These are phyloP conservation scores for Apiotrichum akiyoshidainum DNA, from an alignment of 1,284 basidiomycete genomes.

Conservation along the genomic window DNA sequence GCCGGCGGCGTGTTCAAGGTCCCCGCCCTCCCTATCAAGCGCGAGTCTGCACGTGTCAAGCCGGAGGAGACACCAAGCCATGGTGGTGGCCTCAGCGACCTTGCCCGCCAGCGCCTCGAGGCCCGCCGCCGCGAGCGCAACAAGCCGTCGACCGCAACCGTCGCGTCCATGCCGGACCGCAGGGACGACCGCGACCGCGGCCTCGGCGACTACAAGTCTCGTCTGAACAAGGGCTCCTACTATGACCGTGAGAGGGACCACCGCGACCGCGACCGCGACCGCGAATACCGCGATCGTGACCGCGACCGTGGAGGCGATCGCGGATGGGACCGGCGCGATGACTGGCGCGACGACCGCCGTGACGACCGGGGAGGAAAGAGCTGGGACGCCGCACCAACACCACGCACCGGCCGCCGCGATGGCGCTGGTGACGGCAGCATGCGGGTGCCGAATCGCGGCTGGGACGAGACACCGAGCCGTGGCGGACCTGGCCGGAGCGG, in stretches of 20 bases:
- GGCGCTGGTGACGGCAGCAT: conserved; percentile 68
- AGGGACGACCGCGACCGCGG: conserved; percentile 25
- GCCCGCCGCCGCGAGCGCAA: conserved; percentile 69
- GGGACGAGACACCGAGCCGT: conserved; percentile 80
- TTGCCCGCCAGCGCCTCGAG: conserved; percentile 67
- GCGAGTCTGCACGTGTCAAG: conserved; percentile 63
- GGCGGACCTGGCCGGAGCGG: conserved; percentile 45
- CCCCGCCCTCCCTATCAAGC: conserved; percentile 61
- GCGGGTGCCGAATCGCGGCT: conserved; percentile 79
- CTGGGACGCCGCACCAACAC: conserved; percentile 58
- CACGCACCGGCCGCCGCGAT: conserved; percentile 60
- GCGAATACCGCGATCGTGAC: conserved; percentile 3
- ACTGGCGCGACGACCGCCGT: conserved; percentile 17
- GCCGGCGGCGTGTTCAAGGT: conserved; percentile 76
- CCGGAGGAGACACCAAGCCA: conserved; percentile 92
- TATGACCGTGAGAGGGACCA: conserved; percentile 35
- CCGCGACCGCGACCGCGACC: background rate
- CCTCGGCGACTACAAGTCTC: conserved; percentile 45
- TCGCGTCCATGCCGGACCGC: conserved; percentile 23
- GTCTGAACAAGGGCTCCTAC: conserved; percentile 53
- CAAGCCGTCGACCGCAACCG: conserved; percentile 48
- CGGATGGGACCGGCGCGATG: conserved; percentile 6
- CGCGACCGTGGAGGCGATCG: conserved; percentile 15
- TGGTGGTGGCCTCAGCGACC: conserved; percentile 77
- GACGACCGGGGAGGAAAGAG: conserved; percentile 29